Evolutionary conservation across 1,284 basidiomycete genomes (phyloP).

Genomic region (Sporisorium scitamineum): DNA sequence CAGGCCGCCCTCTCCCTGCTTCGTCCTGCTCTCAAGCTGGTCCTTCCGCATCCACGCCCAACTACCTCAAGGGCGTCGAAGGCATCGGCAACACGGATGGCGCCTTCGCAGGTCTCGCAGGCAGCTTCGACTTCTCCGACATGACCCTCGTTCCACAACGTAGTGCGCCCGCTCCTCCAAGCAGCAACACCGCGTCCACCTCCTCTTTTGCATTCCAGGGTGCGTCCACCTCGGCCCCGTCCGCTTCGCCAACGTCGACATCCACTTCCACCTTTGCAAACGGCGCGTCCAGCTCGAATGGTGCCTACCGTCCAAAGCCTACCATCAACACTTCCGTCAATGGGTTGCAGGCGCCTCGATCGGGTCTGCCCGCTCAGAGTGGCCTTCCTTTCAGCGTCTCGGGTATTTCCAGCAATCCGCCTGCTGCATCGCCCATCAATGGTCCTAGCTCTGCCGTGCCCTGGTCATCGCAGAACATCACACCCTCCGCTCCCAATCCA

Average conservation of each 20-base stretch:
- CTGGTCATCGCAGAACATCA: slow-evolving; percentile 26
- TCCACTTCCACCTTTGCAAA: slow-evolving; percentile 29
- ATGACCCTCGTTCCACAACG: slow-evolving; percentile 59
- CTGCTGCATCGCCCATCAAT: slow-evolving; percentile 26
- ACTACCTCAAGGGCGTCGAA: slow-evolving; percentile 40
- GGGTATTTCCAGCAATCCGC: slow-evolving; percentile 18
- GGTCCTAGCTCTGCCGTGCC: slow-evolving; percentile 28
- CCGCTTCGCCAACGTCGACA: slow-evolving; percentile 17
- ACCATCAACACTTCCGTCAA: slow-evolving; percentile 37
- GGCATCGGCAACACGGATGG: slow-evolving; percentile 38
- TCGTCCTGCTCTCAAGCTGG: slow-evolving; percentile 15
- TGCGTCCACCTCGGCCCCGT: slow-evolving; percentile 10
- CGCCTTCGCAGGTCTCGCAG: slow-evolving; percentile 30
- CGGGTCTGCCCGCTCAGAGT: slow-evolving; percentile 37
- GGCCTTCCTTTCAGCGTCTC: slow-evolving; percentile 37
- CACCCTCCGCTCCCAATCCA: slow-evolving; percentile 12
- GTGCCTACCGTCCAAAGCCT: slow-evolving; percentile 40
- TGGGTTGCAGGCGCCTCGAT: slow-evolving; percentile 15
- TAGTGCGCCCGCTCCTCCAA: slow-evolving; percentile 59
- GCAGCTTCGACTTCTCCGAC: slow-evolving; percentile 44
- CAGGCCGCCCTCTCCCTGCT: slow-evolving; percentile 6
- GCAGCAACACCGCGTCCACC: slow-evolving; percentile 11
- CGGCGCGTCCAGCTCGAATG: slow-evolving; percentile 16
- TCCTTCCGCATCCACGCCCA: slow-evolving; percentile 28
- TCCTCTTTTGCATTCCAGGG: slow-evolving; percentile 16